These are phyloP conservation scores for Lotus japonicus DNA, from an alignment of 306 rosid species.

Conservation along the genomic window DNA sequence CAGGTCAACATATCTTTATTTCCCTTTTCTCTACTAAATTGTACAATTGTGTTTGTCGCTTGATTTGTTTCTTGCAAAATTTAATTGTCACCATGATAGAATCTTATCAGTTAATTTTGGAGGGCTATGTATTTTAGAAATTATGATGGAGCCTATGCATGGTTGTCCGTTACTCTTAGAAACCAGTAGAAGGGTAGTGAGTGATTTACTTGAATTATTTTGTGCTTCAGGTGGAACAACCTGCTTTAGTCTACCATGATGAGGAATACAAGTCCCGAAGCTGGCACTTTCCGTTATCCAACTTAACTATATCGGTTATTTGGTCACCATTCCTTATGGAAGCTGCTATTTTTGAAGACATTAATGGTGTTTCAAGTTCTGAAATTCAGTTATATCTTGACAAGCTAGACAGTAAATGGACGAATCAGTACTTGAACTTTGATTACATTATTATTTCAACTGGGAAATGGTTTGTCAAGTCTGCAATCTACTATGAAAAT, in stretches of 20 bases:
- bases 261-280: slow-evolving; percentile 64
- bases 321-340: slow-evolving; percentile 90
- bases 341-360: slow-evolving; percentile 86
- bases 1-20: neutral
- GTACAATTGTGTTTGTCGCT: neutral
- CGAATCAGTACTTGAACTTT: slow-evolving; percentile 34
- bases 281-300: slow-evolving; percentile 73
- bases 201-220: slow-evolving; percentile 22
- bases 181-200: neutral
- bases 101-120: neutral
- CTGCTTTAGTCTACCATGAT: slow-evolving; percentile 69
- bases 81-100: neutral
- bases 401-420: slow-evolving; percentile 69
- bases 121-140: neutral
- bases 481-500: slow-evolving; percentile 75
- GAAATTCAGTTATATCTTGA: slow-evolving; percentile 83
- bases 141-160: neutral
- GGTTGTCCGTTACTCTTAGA: neutral
- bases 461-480: slow-evolving; percentile 94
- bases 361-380: slow-evolving; percentile 77
- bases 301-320: slow-evolving; percentile 55
- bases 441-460: slow-evolving; percentile 85
- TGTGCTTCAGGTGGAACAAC: slow-evolving; percentile 65
- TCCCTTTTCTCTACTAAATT: neutral
- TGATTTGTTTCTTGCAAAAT: neutral